Conservation (phyloP, 176 grass and related monocot species). For the Ananas comosus region DNA sequence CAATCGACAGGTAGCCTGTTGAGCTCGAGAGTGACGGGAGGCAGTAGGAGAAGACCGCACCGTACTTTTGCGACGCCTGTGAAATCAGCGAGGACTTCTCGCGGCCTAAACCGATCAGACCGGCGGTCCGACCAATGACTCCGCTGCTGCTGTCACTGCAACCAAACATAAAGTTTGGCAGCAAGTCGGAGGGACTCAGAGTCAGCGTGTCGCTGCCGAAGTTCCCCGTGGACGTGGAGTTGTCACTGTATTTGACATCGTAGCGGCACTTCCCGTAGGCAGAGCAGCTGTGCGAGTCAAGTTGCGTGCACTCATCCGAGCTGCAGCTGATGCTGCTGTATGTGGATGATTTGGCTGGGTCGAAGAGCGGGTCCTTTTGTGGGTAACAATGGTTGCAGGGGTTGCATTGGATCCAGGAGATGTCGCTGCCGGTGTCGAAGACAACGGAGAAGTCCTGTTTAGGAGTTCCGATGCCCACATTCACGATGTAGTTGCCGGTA, state of each 20-base stretch:
- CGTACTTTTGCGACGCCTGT: conserved; percentile 53
- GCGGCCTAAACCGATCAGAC: conserved; percentile 63
- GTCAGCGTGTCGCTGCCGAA: conserved; percentile 57
- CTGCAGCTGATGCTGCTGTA: conserved; percentile 42
- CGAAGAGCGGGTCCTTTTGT: conserved; percentile 73
- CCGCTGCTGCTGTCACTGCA: conserved; percentile 54
- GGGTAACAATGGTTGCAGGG: conserved; percentile 57
- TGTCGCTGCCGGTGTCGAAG: conserved; percentile 86
- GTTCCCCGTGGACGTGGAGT: conserved; percentile 49
- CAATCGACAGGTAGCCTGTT: conserved; percentile 49
- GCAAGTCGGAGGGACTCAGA: conserved; percentile 12
- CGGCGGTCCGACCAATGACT: conserved; percentile 35
- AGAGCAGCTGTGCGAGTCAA: conserved; percentile 31
- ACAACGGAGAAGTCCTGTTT: conserved; percentile 30
- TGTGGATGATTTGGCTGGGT: conserved; percentile 49
- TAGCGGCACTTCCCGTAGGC: conserved; percentile 33
- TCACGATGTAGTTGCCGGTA: conserved; percentile 68
- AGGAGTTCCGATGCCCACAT: conserved; percentile 63
- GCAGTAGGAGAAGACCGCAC: conserved; percentile 72
- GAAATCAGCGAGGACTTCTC: conserved; percentile 46
- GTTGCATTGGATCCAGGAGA: conserved; percentile 84
- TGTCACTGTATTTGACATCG: conserved; percentile 59
- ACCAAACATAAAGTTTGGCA: conserved; percentile 55
- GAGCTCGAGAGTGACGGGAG: conserved; percentile 41
- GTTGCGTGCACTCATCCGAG: conserved; percentile 32